Evolutionary conservation across 2,329 filamentous ascomycete species (phyloP), one percentile per base, ranked within the genome.

Genomic region (Fusarium sp.): DNA sequence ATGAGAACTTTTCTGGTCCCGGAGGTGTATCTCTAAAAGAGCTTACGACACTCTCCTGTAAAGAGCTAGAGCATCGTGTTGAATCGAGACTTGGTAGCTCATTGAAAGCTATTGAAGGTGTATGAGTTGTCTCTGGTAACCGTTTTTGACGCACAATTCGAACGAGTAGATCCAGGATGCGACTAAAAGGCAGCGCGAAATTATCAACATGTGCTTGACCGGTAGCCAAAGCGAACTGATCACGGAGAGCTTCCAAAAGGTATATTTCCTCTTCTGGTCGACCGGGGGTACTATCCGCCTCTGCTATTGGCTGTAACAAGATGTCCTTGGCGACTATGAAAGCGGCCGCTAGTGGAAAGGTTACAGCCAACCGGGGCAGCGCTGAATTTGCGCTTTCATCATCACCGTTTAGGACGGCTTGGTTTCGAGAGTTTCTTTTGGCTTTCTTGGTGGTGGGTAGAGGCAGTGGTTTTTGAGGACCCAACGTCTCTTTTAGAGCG

Each of bases 221-320:
- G 7, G 58, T 65, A 22, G 57, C 58, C 8, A 50, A 53, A 24
- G 58, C 30, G 45, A 67, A 71, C 35, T 60, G 60, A 48, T 74
- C 70, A 7, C 71, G 67, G 14, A 74, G 58, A n/a, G 63, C 45
- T 45, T 74, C 71, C 19, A 74, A 50, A 15, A 74, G 54, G n/a
- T 52, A 45, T 15, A 74, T 67, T 68, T 74, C 71, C 63, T 74
- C 71, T 66, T 74, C 71, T 32, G 62, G 62, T 17, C 48, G 58
- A 26, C 43, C 33, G 6, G 56, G 41, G 28, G 41, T 24, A n/a
- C 43, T 49, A 14, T 71, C 63, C 9, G 46, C 17, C 5, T 56
- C 49, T 56, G 45, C 15, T 4, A 70, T 67, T 69, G 72, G 71
- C 35, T 67, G 67, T 10, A 54, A 35, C 14, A 60, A 37, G n/a